Evolutionary conservation across 2,329 filamentous ascomycete genomes (phyloP), one percentile per base, ranked within the genome.

Genomic region (Penicillium brevicompactum): DNA sequence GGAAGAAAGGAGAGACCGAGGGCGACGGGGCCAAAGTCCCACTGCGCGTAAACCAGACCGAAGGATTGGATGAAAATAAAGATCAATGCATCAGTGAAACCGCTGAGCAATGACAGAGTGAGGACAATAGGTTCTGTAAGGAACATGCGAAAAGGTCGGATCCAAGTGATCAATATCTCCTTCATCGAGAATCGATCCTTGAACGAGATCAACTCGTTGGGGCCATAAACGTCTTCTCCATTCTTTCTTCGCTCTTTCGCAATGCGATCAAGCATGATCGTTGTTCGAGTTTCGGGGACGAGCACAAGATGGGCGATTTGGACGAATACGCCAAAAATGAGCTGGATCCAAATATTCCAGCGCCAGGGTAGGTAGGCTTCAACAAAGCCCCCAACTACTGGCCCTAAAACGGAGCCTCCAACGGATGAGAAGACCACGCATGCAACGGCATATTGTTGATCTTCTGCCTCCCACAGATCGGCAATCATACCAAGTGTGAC

Each of bases 341-440:
- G 74, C 59, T 85, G 82, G 43, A 84, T 80, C 82, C 83, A 87
- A 66, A 86, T 84, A 57, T 81, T 81, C 83, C 83, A 85, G 84
- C 16, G 65, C 53, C 4, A 78, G 58, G 63, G 75, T 70, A 46
- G 42, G 49, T 47, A 4, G 27, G 31, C 44, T 37, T 81, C 73
- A 4, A 82, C 70, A 47, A 79, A 80, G 1, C 80, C 80, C 11
- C 80, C 80, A 6, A 80, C 70, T 14, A 83, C 77, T 7, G 78
- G 78, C 4, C 80, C 81, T 11, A 83, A 69, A 2, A 79, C 77
- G 0, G 80, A 79, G 2, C 80, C 81, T 1, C 77, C 77, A 2
- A 81, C 80, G 2, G 79, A 82, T 1, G 79, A 80, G 9, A 81
- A 66, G 3, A 84, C 78, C 50, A 86, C 80, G 58, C 80, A 85